Base-by-base conservation (phyloP, 2,329 filamentous ascomycete genomes). In the Claviceps pazoutovae region DNA sequence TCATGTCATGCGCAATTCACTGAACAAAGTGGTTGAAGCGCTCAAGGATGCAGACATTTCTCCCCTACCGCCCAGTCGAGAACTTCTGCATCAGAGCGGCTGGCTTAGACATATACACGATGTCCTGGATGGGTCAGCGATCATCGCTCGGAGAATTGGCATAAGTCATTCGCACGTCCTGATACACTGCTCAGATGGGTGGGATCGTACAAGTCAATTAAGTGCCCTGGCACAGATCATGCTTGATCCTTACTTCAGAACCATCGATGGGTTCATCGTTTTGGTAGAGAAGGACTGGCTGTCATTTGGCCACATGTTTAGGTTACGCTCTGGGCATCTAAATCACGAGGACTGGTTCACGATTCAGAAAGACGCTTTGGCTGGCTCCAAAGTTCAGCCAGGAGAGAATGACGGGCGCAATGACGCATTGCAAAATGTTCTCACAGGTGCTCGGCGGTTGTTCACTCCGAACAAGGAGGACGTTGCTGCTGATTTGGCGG, bases 221-320 rank as follows among this genome's bases (percentile, higher is more conserved):
- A 94, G 90, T 61, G 89, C 90, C 4, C 71, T 98, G 52, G 84
- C 89, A 52, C 90, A 98, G 68, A 76, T 98, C 41, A 91, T 95
- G 73, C 77, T 98, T 8, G 93, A 98, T 62, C 93, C 93, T 0
- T 96, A 95, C 67, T 98, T 89, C 66, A 82, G 93, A 49, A 97
- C 93, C 0, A 73, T 98, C 48, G 86, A 96, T 59, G 93, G 93
- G 1, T 98, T 97, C 66, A 90, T 97, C 59, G 83, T 95, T 2
- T 72, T 98, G 6, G 78, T 98, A 2, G 93, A 98, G 67, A 98
- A 98, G 66, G 93, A 98, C 63, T 98, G 93, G 88, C 71, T 98
- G 13, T 93, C 91, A 0, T 98, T 96, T 69, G 93, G 93, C 1
- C 91, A 98, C 68, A 96, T 95, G 84, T 98, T 98, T 68, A 82